Evolutionary conservation across 768 basidiomycete genomes (phyloP).

Genomic region (Nevesoporus exiguus): DNA sequence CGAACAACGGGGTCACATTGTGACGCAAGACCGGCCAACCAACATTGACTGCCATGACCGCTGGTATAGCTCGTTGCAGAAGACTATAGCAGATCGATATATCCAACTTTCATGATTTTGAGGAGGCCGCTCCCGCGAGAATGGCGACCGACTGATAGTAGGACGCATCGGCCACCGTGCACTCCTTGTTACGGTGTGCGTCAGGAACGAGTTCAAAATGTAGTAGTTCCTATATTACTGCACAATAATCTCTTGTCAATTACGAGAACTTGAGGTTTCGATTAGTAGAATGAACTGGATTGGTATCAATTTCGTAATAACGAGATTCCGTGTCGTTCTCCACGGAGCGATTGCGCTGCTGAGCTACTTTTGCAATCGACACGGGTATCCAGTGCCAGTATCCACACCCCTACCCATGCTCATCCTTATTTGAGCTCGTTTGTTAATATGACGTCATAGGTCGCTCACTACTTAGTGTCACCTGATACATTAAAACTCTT

Average conservation of each 20-base stretch:
- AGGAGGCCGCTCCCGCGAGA: constrained; percentile 1
- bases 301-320: too few species aligned
- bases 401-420: too few species aligned
- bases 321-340: background rate
- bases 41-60: background rate
- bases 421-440: too few species aligned
- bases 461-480: too few species aligned
- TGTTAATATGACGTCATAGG: too few species aligned
- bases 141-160: background rate
- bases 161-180: constrained; percentile 7
- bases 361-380: too few species aligned
- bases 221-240: background rate
- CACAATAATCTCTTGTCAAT: constrained; percentile 7
- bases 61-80: too few species aligned
- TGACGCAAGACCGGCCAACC: background rate
- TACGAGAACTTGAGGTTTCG: constrained; percentile 7
- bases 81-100: too few species aligned
- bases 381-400: too few species aligned
- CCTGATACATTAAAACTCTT: too few species aligned
- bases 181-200: background rate
- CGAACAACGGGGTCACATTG: too few species aligned
- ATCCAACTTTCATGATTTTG: too few species aligned
- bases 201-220: background rate
- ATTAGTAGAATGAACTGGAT: constrained; percentile 4
- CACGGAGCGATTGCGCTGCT: background rate